Evolutionary conservation across 2,329 filamentous ascomycete species (phyloP), one percentile per base, ranked within the genome.

Genomic region (Aspergillus spinulosporus): DNA sequence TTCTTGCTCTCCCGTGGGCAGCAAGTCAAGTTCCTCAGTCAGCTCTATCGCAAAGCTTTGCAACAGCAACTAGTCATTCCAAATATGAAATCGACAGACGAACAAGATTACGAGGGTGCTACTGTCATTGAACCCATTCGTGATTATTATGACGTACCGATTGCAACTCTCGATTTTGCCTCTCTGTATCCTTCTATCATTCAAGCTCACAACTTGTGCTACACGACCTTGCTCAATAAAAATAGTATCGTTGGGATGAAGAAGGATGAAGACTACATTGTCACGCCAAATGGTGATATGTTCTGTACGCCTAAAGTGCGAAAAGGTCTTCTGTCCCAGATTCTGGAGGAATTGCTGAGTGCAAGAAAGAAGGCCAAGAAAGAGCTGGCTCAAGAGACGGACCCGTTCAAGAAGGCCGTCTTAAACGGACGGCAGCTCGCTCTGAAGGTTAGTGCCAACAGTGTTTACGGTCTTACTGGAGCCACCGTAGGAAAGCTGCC

Each of bases 141-240:
- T 74, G 92, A 90, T 32, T 99, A 96, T 74, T 97, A 99, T 74
- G 88, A 94, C 67, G 90, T 96, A 28, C 94, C 94, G 1, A 89
- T 99, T 61, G 94, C 94, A 1, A 99, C 94, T 0, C 87, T 99
- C 44, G 94, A 99, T 91, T 99, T 99, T 66, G 94, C 94, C 4
- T 97, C 94, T 32, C 87, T 99, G 61, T 99, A 99, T 67, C 94
- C 94, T 21, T 97, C 92, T 78, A 99, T 99, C 69, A 99, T 99
- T 73, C 93, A 97, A 76, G 94, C 94, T 0, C 94, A 99, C 76
- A 99, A 99, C 65, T 84, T 99, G 21, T 99, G 94, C 74, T 99
- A 99, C 72, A 99, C 94, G 0, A 99, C 94, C 0, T 79, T 97
- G 32, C 77, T 97, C 42, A 92, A 89, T 71, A 91, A 90, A 73